These are phyloP conservation scores for Fraxinus sp. DNA, from an alignment of 305 asterid species.

Conservation along the genomic window DNA sequence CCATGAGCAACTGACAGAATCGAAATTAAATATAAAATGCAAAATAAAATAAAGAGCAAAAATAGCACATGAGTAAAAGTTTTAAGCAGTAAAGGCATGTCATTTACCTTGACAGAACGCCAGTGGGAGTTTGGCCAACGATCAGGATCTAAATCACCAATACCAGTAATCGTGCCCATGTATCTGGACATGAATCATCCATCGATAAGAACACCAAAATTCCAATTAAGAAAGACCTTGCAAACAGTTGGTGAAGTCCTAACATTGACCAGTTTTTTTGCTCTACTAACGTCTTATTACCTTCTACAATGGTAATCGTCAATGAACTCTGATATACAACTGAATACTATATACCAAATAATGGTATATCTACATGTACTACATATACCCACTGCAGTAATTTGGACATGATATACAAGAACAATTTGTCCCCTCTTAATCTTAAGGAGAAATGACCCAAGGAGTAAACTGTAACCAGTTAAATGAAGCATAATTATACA, in stretches of 20 bases:
- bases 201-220: slow-evolving; percentile 14
- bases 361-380: background rate
- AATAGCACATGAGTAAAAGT: too few relatives aligned
- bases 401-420: background rate
- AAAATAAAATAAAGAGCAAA: background rate
- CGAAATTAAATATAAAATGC: background rate
- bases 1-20: background rate
- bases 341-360: background rate
- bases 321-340: background rate
- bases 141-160: slow-evolving; percentile 60
- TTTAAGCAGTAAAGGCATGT: slow-evolving; percentile 9
- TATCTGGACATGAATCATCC: slow-evolving; percentile 37
- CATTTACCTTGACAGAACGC: slow-evolving; percentile 59
- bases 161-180: slow-evolving; percentile 66
- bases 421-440: background rate
- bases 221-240: slow-evolving; percentile 1
- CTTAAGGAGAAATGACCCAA: background rate
- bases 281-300: background rate
- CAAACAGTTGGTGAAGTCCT: background rate
- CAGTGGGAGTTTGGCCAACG: slow-evolving; percentile 70
- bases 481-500: background rate
- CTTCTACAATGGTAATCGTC: background rate
- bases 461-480: background rate
- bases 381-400: background rate
- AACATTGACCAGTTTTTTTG: background rate